Evolutionary conservation across 139 green algal genomes (phyloP), one percentile per base, ranked within the genome.

Genomic region (Chlamydomonas sp.): DNA sequence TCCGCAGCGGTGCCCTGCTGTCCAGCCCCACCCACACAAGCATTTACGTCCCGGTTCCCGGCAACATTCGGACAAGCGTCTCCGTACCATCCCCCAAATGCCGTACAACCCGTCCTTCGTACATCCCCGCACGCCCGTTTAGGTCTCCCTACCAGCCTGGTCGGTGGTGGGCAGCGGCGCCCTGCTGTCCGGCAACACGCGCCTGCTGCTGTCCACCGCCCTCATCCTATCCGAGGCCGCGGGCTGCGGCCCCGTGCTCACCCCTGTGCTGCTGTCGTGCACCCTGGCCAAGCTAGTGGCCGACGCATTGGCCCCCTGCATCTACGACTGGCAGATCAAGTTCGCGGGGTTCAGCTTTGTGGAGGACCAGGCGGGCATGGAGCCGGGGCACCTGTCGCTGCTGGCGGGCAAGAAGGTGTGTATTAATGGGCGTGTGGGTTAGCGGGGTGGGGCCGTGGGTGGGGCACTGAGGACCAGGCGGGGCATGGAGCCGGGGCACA

Each of bases 251-350:
- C 76, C 76, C 4, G 18, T 63, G 57, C 59, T 80, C 59, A 59
- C 67, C 1, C 76, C 76, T 5, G 31, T 80, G 12, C 15, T 80
- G 16, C 76, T 80, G 57, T 59, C 76, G 58, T 31, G 58, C 5
- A n/a, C 17, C 1, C 58, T 15, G 14, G 58, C 57, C 76, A 80
- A 80, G 76, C 76, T 68, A 5, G 59, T 67, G 76, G 76, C 76
- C 5, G 76, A 80, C 76, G 59, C 76, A 68, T 1, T 60, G 5
- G 14, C 57, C 5, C 60, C 57, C 57, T 80, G 76, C 58, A 63
- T 80, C 57, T 80, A 80, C 76, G 76, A 80, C 58, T 80, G 57
- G 57, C 76, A 80, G 57, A 59, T 68, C 12, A 8, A 58, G 76
- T 4, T 57, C 12, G 76, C 18, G 14, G 6, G 6, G 57, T 12